Percentiles rank a stretch among this genome's conserved stretches.
Conservation (phyloP, 306 rosid genomes). For the Prinsepia uniflora region DNA sequence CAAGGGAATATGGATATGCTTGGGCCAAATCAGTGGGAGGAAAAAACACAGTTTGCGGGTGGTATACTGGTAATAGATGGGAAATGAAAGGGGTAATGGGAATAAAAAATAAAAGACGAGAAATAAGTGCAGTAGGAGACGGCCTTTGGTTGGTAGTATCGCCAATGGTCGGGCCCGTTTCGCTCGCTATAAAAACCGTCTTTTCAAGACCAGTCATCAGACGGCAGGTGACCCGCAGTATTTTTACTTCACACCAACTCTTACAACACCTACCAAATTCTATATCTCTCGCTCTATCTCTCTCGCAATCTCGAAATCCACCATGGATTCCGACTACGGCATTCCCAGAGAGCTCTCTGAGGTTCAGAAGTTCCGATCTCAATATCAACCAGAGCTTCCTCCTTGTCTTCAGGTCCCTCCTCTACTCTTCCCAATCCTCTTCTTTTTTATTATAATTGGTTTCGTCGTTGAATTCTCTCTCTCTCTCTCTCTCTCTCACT, state of each 20-base stretch:
- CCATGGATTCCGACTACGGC: constrained; percentile 89
- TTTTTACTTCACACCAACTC: not conserved
- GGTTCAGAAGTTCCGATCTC: constrained; percentile 70
- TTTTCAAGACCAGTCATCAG: not conserved
- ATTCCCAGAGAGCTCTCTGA: constrained; percentile 89
- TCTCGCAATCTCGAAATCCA: not conserved
- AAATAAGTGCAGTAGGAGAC: not conserved
- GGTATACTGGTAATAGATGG: constrained; percentile 1
- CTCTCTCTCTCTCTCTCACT: not conserved
- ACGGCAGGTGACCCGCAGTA: not conserved
- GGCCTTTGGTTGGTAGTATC: constrained; percentile 15
- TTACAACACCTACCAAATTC: not conserved
- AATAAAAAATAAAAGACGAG: not conserved
- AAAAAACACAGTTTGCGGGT: not conserved
- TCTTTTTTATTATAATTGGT: not conserved
- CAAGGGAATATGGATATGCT: not conserved
- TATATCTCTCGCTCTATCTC: not conserved
- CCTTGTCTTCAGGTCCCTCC: constrained; percentile 67
- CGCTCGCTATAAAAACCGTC: constrained; percentile 10
- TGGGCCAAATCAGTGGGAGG: not conserved
- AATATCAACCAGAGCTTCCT: constrained; percentile 74
- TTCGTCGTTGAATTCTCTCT: constrained; percentile 4
- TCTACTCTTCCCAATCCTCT: not conserved
- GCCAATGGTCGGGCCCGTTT: not conserved
- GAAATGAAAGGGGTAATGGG: not conserved